These are phyloP conservation scores for Berberis thunbergii DNA, from an alignment of 164 flowering plant genomes.

Conservation along the genomic window DNA sequence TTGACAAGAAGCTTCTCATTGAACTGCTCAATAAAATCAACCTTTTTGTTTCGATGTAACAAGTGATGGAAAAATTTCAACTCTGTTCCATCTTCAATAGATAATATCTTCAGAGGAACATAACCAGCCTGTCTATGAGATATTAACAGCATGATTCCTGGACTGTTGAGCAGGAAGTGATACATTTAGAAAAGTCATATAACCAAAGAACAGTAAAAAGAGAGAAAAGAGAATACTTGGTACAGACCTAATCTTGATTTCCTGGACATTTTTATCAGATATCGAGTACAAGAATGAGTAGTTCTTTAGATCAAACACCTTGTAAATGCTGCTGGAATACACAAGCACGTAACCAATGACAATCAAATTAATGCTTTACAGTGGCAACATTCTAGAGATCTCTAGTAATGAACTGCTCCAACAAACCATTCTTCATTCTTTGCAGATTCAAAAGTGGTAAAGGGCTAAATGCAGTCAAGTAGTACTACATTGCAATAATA, in stretches of 20 bases:
- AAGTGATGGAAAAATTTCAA: slow-evolving; percentile 77
- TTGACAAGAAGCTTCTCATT: slow-evolving; percentile 33
- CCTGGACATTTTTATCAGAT: slow-evolving; percentile 79
- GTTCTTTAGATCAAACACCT: slow-evolving; percentile 90
- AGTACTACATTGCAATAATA: not conserved
- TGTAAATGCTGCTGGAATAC: slow-evolving; percentile 51
- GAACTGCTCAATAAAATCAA: slow-evolving; percentile 44
- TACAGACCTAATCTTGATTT: slow-evolving; percentile 79
- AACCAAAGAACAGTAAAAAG: not conserved
- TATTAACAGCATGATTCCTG: slow-evolving; percentile 89
- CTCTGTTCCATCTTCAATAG: slow-evolving; percentile 92
- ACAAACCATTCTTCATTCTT: not conserved
- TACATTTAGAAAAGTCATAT: not conserved
- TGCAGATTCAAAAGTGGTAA: not conserved
- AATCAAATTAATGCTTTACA: too few relatives aligned
- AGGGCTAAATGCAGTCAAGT: not conserved
- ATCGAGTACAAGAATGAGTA: slow-evolving; percentile 87
- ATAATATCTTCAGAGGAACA: slow-evolving; percentile 81
- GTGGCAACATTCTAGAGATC: too few relatives aligned
- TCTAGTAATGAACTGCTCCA: not conserved
- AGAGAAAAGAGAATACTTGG: not conserved
- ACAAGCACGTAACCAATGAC: not conserved
- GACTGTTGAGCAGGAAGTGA: slow-evolving; percentile 32
- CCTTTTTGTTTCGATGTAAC: slow-evolving; percentile 84
- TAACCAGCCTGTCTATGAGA: slow-evolving; percentile 44